phyloP scores from a whole-genome alignment of 2,329 filamentous ascomycete species.

The Cladosporium sp. region DNA sequence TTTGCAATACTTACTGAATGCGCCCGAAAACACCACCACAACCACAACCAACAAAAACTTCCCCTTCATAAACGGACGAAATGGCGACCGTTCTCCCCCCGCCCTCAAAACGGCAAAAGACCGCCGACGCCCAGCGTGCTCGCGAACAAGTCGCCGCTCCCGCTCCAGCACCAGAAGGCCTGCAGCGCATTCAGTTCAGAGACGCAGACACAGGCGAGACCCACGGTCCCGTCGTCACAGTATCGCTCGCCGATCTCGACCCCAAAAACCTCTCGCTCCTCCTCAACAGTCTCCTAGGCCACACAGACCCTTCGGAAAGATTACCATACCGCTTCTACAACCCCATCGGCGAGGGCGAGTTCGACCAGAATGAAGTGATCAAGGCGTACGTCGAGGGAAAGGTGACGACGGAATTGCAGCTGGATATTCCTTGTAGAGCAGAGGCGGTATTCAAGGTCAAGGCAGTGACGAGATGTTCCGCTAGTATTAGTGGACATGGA shows the following conservation, averaged over 20 bases:
- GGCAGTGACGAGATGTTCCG: conserved; percentile 82
- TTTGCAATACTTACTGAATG: no score
- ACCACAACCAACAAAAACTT: not conserved
- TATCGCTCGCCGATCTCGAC: conserved; percentile 77
- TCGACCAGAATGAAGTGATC: conserved; percentile 31
- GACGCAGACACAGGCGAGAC: conserved; percentile 68
- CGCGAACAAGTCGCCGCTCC: conserved; percentile 70
- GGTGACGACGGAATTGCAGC: conserved; percentile 53
- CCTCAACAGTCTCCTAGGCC: conserved; percentile 74
- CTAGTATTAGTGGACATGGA: conserved; percentile 83
- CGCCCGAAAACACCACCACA: not conserved
- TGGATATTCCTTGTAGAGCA: conserved; percentile 63
- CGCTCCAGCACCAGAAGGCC: conserved; percentile 62
- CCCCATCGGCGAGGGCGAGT: conserved; percentile 41
- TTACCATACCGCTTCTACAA: conserved; percentile 62
- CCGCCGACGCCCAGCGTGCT: conserved; percentile 66
- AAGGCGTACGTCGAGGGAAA: conserved; percentile 45
- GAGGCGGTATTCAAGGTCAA: conserved; percentile 94
- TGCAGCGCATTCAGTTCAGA: conserved; percentile 68
- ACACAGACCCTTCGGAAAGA: conserved; percentile 54
- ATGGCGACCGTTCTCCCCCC: conserved; percentile 84
- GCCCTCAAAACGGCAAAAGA: conserved; percentile 80
- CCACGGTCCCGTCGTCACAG: conserved; percentile 66
- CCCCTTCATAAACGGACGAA: conserved; percentile 4
- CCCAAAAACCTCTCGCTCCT: conserved; percentile 87